phyloP scores from a whole-genome alignment of 129 eudicot species.

The Mikania micrantha region DNA sequence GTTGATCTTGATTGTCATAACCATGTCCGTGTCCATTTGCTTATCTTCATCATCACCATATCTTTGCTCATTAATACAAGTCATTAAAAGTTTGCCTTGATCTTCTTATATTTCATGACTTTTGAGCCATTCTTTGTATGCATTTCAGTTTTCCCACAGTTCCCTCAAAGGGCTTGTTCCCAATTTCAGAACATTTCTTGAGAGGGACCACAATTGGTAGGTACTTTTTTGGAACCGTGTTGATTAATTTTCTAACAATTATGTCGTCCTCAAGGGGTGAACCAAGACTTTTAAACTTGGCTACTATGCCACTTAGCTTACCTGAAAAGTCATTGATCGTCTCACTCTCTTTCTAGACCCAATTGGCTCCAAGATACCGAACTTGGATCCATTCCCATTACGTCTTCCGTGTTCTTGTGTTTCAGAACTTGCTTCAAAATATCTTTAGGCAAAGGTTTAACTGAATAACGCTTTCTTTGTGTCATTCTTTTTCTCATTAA shows the following conservation, averaged over 20 bases:
- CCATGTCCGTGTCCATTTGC: too few relatives aligned
- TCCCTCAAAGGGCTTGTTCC: neutral
- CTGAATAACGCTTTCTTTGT: neutral
- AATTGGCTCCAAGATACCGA: too few relatives aligned
- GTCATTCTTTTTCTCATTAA: neutral
- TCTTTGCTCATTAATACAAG: too few relatives aligned
- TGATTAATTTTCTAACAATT: neutral
- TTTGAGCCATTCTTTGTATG: too few relatives aligned
- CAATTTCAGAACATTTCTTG: neutral
- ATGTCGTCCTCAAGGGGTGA: neutral
- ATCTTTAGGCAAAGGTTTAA: neutral
- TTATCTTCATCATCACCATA: too few relatives aligned
- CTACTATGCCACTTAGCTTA: too few relatives aligned
- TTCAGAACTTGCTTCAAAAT: neutral
- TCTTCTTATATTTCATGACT: too few relatives aligned
- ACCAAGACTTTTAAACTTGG: neutral
- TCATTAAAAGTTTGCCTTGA: too few relatives aligned
- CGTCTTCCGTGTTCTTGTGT: neutral
- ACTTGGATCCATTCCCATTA: neutral
- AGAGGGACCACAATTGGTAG: neutral
- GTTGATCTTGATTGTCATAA: too few relatives aligned
- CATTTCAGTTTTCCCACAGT: neutral
- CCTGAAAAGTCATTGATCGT: too few relatives aligned
- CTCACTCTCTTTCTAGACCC: too few relatives aligned
- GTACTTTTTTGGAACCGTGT: neutral